These are phyloP conservation scores for Phaeotremella fagi DNA, from an alignment of 768 basidiomycete species.

Conservation along the genomic window DNA sequence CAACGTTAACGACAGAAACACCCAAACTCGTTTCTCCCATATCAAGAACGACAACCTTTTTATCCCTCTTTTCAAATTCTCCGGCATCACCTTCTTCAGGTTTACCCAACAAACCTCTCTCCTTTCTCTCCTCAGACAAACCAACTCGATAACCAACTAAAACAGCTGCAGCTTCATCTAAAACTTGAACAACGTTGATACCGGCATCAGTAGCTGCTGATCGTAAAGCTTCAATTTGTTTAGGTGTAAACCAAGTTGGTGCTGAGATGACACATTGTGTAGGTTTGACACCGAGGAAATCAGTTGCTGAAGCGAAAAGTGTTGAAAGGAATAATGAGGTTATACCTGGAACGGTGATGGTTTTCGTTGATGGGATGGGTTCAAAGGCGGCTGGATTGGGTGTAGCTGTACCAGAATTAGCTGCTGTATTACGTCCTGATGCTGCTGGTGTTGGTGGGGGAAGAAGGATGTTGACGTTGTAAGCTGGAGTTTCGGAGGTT, in stretches of 20 bases:
- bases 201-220: conserved; percentile 75
- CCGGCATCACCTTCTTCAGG: conserved; percentile 48
- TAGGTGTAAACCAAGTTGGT: conserved; percentile 67
- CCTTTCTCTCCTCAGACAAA: conserved; percentile 43
- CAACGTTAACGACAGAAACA: conserved; percentile 43
- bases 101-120: conserved; percentile 42
- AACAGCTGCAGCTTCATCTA: conserved; percentile 81
- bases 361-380: conserved; percentile 60
- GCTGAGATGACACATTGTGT: conserved; percentile 77
- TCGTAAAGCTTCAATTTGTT: conserved; percentile 65
- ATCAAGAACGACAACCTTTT: conserved; percentile 48
- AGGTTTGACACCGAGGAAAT: conserved; percentile 73
- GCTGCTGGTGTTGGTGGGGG: conserved; percentile 53
- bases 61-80: conserved; percentile 47
- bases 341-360: conserved; percentile 76
- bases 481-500: conserved; percentile 59
- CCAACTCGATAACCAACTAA: conserved; percentile 52
- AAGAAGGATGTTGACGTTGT: conserved; percentile 74
- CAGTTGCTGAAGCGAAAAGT: conserved; percentile 77
- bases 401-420: conserved; percentile 46
- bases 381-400: conserved; percentile 51
- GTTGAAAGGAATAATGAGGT: conserved; percentile 78
- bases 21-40: conserved; percentile 49
- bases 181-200: conserved; percentile 73
- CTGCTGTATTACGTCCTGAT: conserved; percentile 52